Conservation (phyloP, 352 stramenopile species). For the Blastocystis sp. region DNA sequence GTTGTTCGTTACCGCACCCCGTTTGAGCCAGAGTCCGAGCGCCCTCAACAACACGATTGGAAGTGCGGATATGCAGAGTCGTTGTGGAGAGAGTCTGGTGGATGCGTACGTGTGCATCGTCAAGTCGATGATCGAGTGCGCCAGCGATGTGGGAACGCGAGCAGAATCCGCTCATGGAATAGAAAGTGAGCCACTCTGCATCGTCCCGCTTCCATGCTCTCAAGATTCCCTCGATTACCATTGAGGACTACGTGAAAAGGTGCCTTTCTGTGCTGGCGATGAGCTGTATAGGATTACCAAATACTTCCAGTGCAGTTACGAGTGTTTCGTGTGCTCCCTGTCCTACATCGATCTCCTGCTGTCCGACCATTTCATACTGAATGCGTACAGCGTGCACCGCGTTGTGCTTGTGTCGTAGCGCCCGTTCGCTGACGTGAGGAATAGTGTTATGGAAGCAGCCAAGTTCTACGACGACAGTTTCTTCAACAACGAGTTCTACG, state of each 20-base stretch:
- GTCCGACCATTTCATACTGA: constrained; percentile 10
- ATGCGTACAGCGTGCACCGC: constrained; percentile 31
- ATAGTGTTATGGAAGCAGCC: constrained; percentile 19
- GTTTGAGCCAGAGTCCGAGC: no score
- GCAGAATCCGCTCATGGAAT: not conserved
- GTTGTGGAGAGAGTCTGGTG: constrained; percentile 12
- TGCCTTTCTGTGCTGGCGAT: not conserved
- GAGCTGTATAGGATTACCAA: constrained; percentile 26
- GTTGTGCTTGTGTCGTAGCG: not conserved
- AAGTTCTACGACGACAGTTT: constrained; percentile 51
- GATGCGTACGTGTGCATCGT: constrained; percentile 47
- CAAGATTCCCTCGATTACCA: constrained; percentile 32
- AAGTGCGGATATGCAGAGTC: not conserved
- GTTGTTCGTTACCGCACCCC: no score
- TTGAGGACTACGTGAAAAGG: constrained; percentile 50
- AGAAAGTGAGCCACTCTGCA: constrained; percentile 14
- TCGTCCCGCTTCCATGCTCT: constrained; percentile 41
- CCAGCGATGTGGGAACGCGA: not conserved
- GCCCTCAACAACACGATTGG: no score
- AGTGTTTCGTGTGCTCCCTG: constrained; percentile 37
- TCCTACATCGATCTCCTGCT: constrained; percentile 42
- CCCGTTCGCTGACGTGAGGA: not conserved
- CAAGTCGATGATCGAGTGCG: constrained; percentile 22
- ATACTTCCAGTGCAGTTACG: constrained; percentile 67
- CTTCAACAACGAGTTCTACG: constrained; percentile 47